phyloP scores from a whole-genome alignment of 176 grass and related monocot genomes.

The Phoenix roebelenii region DNA sequence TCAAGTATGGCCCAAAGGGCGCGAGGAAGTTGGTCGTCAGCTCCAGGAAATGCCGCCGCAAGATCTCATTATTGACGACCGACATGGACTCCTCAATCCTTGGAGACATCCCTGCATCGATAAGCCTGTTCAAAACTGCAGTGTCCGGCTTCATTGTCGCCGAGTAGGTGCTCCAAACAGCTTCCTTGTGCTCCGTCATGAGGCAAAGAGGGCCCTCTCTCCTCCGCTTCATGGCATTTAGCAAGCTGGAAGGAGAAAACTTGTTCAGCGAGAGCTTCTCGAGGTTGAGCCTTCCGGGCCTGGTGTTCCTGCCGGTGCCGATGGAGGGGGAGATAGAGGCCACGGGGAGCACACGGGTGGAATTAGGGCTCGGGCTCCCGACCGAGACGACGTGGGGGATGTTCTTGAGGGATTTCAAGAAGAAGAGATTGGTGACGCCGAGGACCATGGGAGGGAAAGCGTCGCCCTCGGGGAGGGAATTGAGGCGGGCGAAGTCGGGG shows the following conservation, averaged over 20 bases:
- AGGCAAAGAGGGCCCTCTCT: conserved; percentile 88
- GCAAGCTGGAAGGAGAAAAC: conserved; percentile 67
- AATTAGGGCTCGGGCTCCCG: conserved; percentile 64
- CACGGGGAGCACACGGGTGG: conserved; percentile 45
- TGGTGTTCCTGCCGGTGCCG: conserved; percentile 23
- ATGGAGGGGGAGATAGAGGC: conserved; percentile 14
- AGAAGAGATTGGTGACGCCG: conserved; percentile 92
- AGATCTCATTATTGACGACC: conserved; percentile 94
- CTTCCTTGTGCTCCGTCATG: conserved; percentile 94
- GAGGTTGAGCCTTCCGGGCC: conserved; percentile 48
- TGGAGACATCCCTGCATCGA: conserved; percentile 60
- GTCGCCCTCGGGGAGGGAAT: conserved; percentile 56
- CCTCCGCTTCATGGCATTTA: conserved; percentile 83
- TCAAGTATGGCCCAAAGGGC: conserved; percentile 84
- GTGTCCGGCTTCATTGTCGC: conserved; percentile 77
- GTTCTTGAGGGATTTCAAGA: conserved; percentile 71
- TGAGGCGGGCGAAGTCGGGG: conserved; percentile 72
- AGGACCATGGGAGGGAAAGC: conserved; percentile 76
- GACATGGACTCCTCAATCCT: conserved; percentile 93
- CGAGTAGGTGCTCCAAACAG: conserved; percentile 67
- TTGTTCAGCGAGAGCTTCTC: conserved; percentile 67
- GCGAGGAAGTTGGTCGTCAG: conserved; percentile 93
- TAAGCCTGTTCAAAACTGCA: conserved; percentile 77
- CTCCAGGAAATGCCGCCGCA: conserved; percentile 92
- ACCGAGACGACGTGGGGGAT: conserved; percentile 73